Conservation (phyloP, 2,329 filamentous ascomycete genomes). For the Penicillium sp. region DNA sequence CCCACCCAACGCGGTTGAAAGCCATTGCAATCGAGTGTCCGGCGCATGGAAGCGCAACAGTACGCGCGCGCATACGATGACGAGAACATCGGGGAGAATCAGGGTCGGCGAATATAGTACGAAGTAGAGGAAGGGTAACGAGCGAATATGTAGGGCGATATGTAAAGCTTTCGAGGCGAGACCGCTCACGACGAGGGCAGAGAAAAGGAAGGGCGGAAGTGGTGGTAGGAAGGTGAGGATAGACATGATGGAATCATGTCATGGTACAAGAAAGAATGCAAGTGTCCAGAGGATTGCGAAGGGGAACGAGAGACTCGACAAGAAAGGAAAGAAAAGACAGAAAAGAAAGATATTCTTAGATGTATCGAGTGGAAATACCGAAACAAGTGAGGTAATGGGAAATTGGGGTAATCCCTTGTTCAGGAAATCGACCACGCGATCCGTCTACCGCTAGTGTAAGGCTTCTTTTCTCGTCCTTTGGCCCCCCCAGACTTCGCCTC, state of each 20-base stretch:
- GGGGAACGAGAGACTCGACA: slow-evolving; percentile 1
- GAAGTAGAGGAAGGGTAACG: slow-evolving; percentile 35
- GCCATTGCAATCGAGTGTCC: slow-evolving; percentile 25
- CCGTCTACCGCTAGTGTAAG: not conserved
- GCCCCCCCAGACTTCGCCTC: too few relatives aligned
- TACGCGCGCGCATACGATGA: slow-evolving; percentile 32
- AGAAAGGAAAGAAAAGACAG: not conserved
- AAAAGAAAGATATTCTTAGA: slow-evolving; percentile 4
- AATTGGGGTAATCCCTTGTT: not conserved
- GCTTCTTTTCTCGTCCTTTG: slow-evolving; percentile 1
- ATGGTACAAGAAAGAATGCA: slow-evolving; percentile 12
- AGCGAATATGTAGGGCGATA: slow-evolving; percentile 34
- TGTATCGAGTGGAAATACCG: not conserved
- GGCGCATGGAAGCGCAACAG: slow-evolving; percentile 29
- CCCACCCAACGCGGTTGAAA: slow-evolving; percentile 26
- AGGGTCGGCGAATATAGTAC: slow-evolving; percentile 43
- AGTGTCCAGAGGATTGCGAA: not conserved
- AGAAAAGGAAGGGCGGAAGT: slow-evolving; percentile 30
- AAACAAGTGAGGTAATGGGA: slow-evolving; percentile 5
- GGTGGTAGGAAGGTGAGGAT: slow-evolving; percentile 20
- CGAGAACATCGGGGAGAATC: slow-evolving; percentile 36
- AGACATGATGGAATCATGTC: slow-evolving; percentile 26
- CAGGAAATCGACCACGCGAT: slow-evolving; percentile 8
- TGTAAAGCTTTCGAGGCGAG: slow-evolving; percentile 38
- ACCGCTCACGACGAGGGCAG: slow-evolving; percentile 33